These are phyloP conservation scores for Lichtheimia corymbifera DNA, from an alignment of 371 early-diverging fungal genomes.

Conservation along the genomic window DNA sequence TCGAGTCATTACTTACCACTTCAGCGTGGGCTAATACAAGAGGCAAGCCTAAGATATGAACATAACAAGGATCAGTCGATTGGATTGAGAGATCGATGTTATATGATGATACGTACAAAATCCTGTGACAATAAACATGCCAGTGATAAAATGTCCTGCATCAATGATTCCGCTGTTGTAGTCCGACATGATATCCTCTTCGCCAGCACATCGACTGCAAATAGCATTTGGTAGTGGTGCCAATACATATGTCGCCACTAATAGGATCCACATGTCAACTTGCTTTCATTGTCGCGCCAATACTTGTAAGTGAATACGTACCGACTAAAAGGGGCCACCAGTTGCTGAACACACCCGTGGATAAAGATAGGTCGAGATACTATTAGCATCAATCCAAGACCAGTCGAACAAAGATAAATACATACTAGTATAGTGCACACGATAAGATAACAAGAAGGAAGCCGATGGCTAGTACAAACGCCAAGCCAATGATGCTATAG, in stretches of 20 bases:
- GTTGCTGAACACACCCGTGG: slow-evolving; percentile 56
- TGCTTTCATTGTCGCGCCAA: not conserved
- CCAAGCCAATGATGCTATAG: slow-evolving; percentile 75
- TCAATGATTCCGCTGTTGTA: slow-evolving; percentile 79
- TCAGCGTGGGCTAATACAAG: slow-evolving; percentile 75
- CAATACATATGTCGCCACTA: slow-evolving; percentile 81
- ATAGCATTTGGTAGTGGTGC: slow-evolving; percentile 92
- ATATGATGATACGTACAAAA: slow-evolving; percentile 59
- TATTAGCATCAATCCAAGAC: not conserved
- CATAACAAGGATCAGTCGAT: not conserved
- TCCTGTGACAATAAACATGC: slow-evolving; percentile 89
- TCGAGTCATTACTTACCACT: slow-evolving; percentile 44
- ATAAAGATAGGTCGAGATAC: slow-evolving; percentile 1
- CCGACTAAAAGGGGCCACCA: slow-evolving; percentile 92
- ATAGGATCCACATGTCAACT: not conserved
- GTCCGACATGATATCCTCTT: slow-evolving; percentile 77
- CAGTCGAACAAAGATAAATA: not conserved
- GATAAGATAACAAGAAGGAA: slow-evolving; percentile 90
- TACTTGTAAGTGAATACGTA: slow-evolving; percentile 17
- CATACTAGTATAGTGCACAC: slow-evolving; percentile 86
- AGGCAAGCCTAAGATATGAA: slow-evolving; percentile 53
- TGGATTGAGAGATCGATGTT: not conserved
- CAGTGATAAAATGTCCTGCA: slow-evolving; percentile 91
- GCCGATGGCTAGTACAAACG: slow-evolving; percentile 86
- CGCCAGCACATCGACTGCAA: slow-evolving; percentile 73